phyloP scores from a whole-genome alignment of 1,139 yeast genomes.

The Arxiozyma heterogenica region DNA sequence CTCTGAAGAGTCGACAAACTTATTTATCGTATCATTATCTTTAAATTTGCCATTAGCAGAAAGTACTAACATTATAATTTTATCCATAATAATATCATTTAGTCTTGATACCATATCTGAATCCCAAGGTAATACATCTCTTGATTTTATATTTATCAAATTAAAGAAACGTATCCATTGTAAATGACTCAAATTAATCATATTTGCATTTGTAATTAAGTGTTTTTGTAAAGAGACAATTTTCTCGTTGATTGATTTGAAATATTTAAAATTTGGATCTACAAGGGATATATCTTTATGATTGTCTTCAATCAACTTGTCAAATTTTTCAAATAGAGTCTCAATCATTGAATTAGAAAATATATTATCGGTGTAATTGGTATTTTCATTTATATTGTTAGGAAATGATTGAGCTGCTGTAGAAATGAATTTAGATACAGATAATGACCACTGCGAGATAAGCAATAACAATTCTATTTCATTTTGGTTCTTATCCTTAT shows the following conservation, averaged over 20 bases:
- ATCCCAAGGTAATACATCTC: constrained; percentile 4
- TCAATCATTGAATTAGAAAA: background rate
- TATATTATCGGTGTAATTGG: background rate
- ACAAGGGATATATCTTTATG: background rate
- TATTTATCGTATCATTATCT: background rate
- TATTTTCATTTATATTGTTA: background rate
- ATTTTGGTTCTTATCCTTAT: background rate
- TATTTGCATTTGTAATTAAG: background rate
- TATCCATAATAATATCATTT: constrained; percentile 1
- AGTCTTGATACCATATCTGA: background rate
- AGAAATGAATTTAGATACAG: constrained; percentile 12
- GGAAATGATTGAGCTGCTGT: constrained; percentile 2
- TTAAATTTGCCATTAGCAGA: background rate
- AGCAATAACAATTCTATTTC: constrained; percentile 4
- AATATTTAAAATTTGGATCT: background rate
- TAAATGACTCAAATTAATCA: constrained; percentile 5
- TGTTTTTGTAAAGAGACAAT: background rate
- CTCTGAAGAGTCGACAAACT: background rate
- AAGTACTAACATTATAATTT: background rate
- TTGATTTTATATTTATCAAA: constrained; percentile 3
- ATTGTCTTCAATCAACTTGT: background rate
- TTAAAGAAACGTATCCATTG: constrained; percentile 11
- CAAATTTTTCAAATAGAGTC: constrained; percentile 1
- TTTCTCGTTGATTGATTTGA: background rate
- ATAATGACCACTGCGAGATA: constrained; percentile 15